A percentile compares a stretch with the other conserved stretches of the same genome.
Evolutionary conservation across 164 flowering plant species (phyloP).

Genomic region (Dillenia suffruticosa): DNA sequence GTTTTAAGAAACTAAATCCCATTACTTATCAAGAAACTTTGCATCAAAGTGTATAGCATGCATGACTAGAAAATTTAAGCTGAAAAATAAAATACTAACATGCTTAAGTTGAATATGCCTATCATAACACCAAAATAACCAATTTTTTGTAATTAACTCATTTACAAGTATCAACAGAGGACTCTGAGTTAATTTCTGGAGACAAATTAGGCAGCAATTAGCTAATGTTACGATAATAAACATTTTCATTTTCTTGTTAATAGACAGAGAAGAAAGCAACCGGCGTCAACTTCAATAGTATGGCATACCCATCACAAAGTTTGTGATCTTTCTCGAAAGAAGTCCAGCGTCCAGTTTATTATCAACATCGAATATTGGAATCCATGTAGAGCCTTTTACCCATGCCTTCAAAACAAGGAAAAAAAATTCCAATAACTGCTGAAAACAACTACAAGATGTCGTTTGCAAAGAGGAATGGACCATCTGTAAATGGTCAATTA

Average conservation of each 20-base stretch:
- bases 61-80: no score
- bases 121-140: no score
- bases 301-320: conserved; percentile 76
- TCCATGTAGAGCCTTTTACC: conserved; percentile 93
- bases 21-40: no score
- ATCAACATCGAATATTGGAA: conserved; percentile 87
- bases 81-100: no score
- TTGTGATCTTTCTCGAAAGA: conserved; percentile 60
- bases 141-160: no score
- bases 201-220: not conserved
- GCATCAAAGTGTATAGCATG: no score
- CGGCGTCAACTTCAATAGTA: no score
- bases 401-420: conserved; percentile 64
- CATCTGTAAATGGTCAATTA: no score
- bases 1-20: not conserved
- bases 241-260: not conserved
- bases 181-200: conserved; percentile 5
- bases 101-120: no score
- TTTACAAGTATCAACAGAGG: not conserved
- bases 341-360: conserved; percentile 54
- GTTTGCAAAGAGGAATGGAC: not conserved
- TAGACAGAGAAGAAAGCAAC: not conserved
- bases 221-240: no score
- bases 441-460: not conserved
- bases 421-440: not conserved